Conservation (phyloP, 768 basidiomycete genomes). For the Hebeloma cylindrosporum region DNA sequence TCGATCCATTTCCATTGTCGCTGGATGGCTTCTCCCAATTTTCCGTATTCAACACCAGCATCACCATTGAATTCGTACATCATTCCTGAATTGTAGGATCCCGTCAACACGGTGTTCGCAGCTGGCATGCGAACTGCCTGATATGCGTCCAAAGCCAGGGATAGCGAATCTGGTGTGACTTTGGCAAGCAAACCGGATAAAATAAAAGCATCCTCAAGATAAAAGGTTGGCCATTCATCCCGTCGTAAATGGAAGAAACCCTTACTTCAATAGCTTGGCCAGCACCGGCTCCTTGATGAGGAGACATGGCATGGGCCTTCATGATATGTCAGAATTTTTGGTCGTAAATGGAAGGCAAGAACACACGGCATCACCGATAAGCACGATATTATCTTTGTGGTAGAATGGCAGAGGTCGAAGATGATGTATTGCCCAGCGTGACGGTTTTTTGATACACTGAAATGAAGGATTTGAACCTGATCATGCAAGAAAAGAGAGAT, state of each 20-base stretch:
- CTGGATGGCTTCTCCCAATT: slow-evolving; percentile 40
- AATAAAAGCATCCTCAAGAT: slow-evolving; percentile 43
- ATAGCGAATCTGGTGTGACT: slow-evolving; percentile 16
- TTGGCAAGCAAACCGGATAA: slow-evolving; percentile 35
- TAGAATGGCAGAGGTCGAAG: slow-evolving; percentile 40
- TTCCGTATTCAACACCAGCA: slow-evolving; percentile 35
- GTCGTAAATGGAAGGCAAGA: background rate
- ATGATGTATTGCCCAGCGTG: slow-evolving; percentile 44
- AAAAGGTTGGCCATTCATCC: background rate
- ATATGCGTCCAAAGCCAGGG: slow-evolving; percentile 31
- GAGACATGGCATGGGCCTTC: slow-evolving; percentile 51
- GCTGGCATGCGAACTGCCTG: slow-evolving; percentile 34
- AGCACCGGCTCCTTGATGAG: slow-evolving; percentile 49
- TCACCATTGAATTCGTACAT: slow-evolving; percentile 40
- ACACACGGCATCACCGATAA: slow-evolving; percentile 48
- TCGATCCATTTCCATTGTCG: slow-evolving; percentile 45
- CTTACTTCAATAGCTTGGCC: slow-evolving; percentile 51
- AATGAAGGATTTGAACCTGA: background rate
- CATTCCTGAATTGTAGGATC: slow-evolving; percentile 34
- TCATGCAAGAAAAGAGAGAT: background rate
- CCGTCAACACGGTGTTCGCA: slow-evolving; percentile 33
- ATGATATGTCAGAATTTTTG: too few species aligned
- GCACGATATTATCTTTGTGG: slow-evolving; percentile 36
- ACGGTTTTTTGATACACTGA: slow-evolving; percentile 38
- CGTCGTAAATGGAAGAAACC: background rate